Evolutionary conservation across 73 alveolate species (phyloP), one percentile per base, ranked within the genome.

Genomic region (Tetrahymena elliotti): DNA sequence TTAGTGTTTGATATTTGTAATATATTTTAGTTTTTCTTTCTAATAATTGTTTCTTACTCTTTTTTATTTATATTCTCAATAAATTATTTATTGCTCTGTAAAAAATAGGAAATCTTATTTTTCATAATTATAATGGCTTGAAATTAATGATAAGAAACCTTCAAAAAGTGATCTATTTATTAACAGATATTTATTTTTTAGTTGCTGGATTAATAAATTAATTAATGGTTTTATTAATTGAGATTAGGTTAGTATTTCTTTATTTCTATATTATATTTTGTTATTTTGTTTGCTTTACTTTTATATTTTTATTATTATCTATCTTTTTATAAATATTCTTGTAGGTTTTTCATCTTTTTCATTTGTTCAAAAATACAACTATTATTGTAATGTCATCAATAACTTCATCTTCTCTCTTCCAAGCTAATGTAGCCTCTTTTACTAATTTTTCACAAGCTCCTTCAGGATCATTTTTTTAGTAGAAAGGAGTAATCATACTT

Each of bases 321-420:
- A 47, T 10, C 6, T 47, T 47, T 13, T 8, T 47, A 18, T 47
- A 18, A 3, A 0, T 15, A 10, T 47, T 47, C 2, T 10, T 40
- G 5, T 40, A 40, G 2, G 13, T 8, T 1, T 31, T 68, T 68
- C 88, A 68, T 10, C n/a, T 27, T n/a, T 11, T 33, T 84, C 93
- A 84, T 84, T 35, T 41, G 31, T 95, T 93, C 27, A 97, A 94
- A 95, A 98, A 98, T 40, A 96, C 97, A 3, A 97, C 95, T 13
- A 98, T 95, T 33, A 98, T 96, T 36, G 99, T 98, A 34, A 98
- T 98, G 93, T 98, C 99, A 94, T 98, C 99, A 34, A 98, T 97
- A 33, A 97, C 98, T 82, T 97, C 97, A 53, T 98, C 99, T 94
- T 98, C 99, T 52, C 95, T 92, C 53, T 97, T 93, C 99, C 99